Conservation (phyloP, 352 stramenopile genomes). For the Phytophthora chlamydospora region DNA sequence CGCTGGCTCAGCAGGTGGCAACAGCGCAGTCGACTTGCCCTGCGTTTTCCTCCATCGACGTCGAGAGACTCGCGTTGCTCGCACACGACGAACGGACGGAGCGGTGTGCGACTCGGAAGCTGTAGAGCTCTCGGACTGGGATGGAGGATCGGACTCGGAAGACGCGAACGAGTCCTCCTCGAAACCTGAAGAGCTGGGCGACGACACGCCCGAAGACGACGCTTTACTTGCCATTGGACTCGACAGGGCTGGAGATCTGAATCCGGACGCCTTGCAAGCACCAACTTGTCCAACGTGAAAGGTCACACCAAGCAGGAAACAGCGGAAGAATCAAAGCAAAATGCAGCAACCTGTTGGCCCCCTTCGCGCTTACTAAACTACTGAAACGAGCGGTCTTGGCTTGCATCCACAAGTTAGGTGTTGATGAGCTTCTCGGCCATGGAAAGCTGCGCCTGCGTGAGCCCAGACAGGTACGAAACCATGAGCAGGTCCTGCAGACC, state of each 20-base stretch:
- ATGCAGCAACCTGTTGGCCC: constrained; percentile 33
- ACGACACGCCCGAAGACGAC: constrained; percentile 22
- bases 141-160: constrained; percentile 17
- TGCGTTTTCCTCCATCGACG: constrained; percentile 24
- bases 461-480: constrained; percentile 97
- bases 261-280: constrained; percentile 10
- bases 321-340: constrained; percentile 24
- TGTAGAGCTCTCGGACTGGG: constrained; percentile 16
- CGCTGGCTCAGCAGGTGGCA: constrained; percentile 24
- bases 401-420: constrained; percentile 51
- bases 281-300: constrained; percentile 24
- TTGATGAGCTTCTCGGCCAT: constrained; percentile 98
- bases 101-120: constrained; percentile 17
- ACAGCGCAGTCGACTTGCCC: constrained; percentile 7
- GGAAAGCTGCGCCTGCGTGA: constrained; percentile 97
- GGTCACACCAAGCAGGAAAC: constrained; percentile 11
- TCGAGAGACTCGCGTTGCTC: constrained; percentile 19
- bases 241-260: not conserved
- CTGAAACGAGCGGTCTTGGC: constrained; percentile 12
- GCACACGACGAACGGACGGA: constrained; percentile 13
- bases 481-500: constrained; percentile 98
- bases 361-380: constrained; percentile 38
- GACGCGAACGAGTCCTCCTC: constrained; percentile 18
- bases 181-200: constrained; percentile 18
- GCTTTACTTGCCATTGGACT: constrained; percentile 10